A percentile compares a stretch with the other conserved stretches of the same genome.
phyloP scores from a whole-genome alignment of 139 green algal genomes.

The Chlamydomonas incerta region DNA sequence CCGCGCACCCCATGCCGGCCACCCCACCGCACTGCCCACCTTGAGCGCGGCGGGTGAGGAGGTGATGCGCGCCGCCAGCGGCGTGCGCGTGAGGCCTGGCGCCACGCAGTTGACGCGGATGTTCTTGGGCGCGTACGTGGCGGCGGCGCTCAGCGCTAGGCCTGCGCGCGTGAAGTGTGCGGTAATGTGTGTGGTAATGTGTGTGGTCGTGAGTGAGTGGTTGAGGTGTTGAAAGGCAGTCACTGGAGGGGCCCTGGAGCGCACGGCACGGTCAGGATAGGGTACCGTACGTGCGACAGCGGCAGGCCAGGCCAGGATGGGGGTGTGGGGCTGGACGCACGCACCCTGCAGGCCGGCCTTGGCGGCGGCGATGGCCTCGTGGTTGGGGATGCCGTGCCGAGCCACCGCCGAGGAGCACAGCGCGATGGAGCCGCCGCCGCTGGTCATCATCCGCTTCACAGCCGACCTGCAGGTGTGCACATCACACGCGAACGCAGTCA shows the following conservation, averaged over 20 bases:
- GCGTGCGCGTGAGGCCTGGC: slow-evolving; percentile 72
- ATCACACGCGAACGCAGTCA: too few relatives aligned
- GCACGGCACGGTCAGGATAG: too few relatives aligned
- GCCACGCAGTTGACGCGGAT: slow-evolving; percentile 88
- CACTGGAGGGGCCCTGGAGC: too few relatives aligned
- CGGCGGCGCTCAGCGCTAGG: slow-evolving; percentile 69
- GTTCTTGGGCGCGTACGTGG: slow-evolving; percentile 85
- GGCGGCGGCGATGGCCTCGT: slow-evolving; percentile 88
- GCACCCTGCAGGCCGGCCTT: slow-evolving; percentile 78
- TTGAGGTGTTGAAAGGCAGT: not conserved
- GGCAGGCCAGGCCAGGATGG: too few relatives aligned
- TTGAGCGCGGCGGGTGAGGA: slow-evolving; percentile 58
- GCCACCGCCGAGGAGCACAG: slow-evolving; percentile 80
- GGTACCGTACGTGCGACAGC: too few relatives aligned
- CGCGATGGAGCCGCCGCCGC: slow-evolving; percentile 76
- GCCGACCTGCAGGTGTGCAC: slow-evolving; percentile 8
- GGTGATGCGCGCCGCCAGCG: slow-evolving; percentile 72
- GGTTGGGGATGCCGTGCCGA: slow-evolving; percentile 76
- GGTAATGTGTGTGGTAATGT: too few relatives aligned
- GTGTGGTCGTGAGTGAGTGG: too few relatives aligned
- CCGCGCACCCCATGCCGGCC: too few relatives aligned
- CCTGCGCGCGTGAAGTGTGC: slow-evolving; percentile 49
- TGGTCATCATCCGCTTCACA: slow-evolving; percentile 73
- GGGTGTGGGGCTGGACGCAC: not conserved
- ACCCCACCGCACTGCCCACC: not conserved